Base-by-base conservation (phyloP, 1,284 basidiomycete genomes). In the Volvariella volvacea region DNA sequence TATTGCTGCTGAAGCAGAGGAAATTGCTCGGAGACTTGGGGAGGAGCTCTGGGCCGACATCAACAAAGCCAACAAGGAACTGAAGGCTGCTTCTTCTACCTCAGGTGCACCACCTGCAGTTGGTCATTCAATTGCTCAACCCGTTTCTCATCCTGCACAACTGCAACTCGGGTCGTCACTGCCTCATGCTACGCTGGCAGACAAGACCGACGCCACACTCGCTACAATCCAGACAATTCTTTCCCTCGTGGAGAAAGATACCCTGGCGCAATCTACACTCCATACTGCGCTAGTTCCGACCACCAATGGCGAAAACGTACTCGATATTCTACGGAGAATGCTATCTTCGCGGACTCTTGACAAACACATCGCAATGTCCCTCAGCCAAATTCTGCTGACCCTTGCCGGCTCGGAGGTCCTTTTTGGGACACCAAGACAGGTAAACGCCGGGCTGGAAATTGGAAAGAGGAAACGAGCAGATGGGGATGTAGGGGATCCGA, bases 31-130 rank as follows among this genome's bases (percentile, higher is more conserved):
- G 39, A 67, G 78, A 25, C 63, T 88, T 22, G 78, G 80, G 10
- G 81, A 83, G 51, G 77, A 87, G 48, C 68, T 88, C 7, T 79
- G 78, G 73, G 83, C 82, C 1, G 82, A 84, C 52, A 82, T 87
- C 38, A 78, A 63, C 52, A 81, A 75, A 55, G 78, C 71, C 3
- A 79, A 73, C 51, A 71, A 71, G 9, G 74, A 73, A 34, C 62
- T 62, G 47, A 57, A 58, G 22, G 50, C 59, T 22, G 46, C 56
- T 12, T 44, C 54, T 32, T 16, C 48, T n/a, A 33, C 49, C 20
- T 8, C 22, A 3, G 30, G 22, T 36, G 8, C 7, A 21, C n/a
- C n/a, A 10, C 4, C 20, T 15, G 14, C 16, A 3, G 14, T 16
- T 43, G 19, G 28, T 28, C 3, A 14, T n/a, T 16, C 49, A 7